Conservation (phyloP, 768 basidiomycete genomes). For the Leccinum uliginosum region DNA sequence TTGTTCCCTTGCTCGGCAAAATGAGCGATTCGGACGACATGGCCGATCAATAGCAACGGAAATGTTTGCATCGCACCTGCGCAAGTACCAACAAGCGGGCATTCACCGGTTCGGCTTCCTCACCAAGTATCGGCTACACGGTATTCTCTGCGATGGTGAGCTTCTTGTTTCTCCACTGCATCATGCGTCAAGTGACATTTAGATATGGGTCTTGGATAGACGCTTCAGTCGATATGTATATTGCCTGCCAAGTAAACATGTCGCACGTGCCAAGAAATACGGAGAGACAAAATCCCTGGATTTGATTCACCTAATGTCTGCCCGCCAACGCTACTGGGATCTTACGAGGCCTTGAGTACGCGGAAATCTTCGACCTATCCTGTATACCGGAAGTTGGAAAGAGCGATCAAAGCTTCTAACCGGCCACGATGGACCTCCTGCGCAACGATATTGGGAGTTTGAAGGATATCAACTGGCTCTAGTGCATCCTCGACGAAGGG, state of each 20-base stretch:
- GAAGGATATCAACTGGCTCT: constrained; percentile 78
- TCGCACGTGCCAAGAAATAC: constrained; percentile 72
- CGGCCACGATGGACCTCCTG: constrained; percentile 77
- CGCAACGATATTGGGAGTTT: constrained; percentile 86
- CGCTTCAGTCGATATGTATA: constrained; percentile 97
- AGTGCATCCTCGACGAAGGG: constrained; percentile 96
- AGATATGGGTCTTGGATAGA: constrained; percentile 99
- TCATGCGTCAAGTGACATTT: neutral
- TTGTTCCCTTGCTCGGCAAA: constrained; percentile 92
- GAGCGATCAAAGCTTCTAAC: constrained; percentile 71
- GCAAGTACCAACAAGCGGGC: constrained; percentile 97
- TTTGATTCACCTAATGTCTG: constrained; percentile 87
- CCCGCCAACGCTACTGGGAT: constrained; percentile 97
- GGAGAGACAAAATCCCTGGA: constrained; percentile 67
- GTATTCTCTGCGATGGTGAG: constrained; percentile 93
- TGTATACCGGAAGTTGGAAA: constrained; percentile 84
- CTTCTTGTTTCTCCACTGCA: constrained; percentile 15
- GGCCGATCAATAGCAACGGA: constrained; percentile 86
- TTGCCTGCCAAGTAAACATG: constrained; percentile 91
- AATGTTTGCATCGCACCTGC: constrained; percentile 89
- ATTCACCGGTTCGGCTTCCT: constrained; percentile 99
- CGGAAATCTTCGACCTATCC: constrained; percentile 73
- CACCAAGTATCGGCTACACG: constrained; percentile 95
- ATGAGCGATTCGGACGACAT: constrained; percentile 96
- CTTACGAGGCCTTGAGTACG: constrained; percentile 92